Evolutionary conservation across 179 eudicot genomes (phyloP).

Genomic region (Spergularia azorica): DNA sequence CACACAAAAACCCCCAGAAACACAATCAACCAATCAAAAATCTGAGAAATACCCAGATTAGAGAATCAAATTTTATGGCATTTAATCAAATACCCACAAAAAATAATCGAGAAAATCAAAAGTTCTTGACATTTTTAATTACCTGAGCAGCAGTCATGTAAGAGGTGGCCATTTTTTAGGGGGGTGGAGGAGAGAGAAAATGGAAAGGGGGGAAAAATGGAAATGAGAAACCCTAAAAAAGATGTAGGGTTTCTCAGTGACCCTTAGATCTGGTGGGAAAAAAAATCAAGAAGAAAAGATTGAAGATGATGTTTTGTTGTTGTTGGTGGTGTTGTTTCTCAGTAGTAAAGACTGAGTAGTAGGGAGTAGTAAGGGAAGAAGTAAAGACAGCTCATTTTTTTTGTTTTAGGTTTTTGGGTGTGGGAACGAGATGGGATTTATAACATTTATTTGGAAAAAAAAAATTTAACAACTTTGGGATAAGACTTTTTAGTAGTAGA

Average conservation of each 20-base stretch:
- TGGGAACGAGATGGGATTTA: too few species aligned
- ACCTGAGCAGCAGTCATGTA: constrained; percentile 55
- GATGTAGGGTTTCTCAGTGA: constrained; percentile 30
- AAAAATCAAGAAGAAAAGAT: not conserved
- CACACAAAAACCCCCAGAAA: not conserved
- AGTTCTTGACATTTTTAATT: too few species aligned
- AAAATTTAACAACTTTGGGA: too few species aligned
- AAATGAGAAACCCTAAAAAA: constrained; percentile 24
- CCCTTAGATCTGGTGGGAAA: constrained; percentile 39
- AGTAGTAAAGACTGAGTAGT: too few species aligned
- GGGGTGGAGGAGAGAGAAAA: not conserved
- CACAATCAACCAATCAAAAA: not conserved
- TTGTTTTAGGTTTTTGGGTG: too few species aligned
- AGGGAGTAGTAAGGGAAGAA: too few species aligned
- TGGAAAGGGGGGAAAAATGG: not conserved
- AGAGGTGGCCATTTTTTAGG: constrained; percentile 39
- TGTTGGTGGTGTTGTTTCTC: too few species aligned
- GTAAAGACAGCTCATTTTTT: too few species aligned
- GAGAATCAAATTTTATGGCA: not conserved
- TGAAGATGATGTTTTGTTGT: constrained; percentile 12
- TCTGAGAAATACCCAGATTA: not conserved
- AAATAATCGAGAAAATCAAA: not conserved
- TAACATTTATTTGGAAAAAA: too few species aligned
- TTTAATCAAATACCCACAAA: not conserved
- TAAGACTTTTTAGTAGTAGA: too few species aligned